These are phyloP conservation scores for Chaetomium cochliodes DNA, from an alignment of 495 filamentous ascomycete genomes.

Conservation along the genomic window DNA sequence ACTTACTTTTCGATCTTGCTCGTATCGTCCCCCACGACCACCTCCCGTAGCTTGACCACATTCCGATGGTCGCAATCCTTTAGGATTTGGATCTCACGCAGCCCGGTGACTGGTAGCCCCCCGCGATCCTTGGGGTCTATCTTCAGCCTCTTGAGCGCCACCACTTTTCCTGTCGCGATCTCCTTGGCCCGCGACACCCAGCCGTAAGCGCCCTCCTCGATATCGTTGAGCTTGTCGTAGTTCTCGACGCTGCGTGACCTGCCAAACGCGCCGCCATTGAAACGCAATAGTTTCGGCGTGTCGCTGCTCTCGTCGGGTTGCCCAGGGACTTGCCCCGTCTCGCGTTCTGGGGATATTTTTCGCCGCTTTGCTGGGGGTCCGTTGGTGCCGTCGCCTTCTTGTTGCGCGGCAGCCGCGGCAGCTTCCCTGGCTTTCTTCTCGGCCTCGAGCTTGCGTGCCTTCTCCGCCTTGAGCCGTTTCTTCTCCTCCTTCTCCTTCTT, in stretches of 20 bases:
- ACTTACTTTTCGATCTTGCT: constrained; percentile 72
- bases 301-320: constrained; percentile 17
- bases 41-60: constrained; percentile 76
- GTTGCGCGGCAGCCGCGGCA: constrained; percentile 29
- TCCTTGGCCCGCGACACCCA: constrained; percentile 88
- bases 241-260: constrained; percentile 80
- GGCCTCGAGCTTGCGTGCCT: constrained; percentile 70
- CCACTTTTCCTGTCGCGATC: constrained; percentile 74
- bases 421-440: constrained; percentile 46
- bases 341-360: constrained; percentile 45
- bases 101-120: constrained; percentile 87
- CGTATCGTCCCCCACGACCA: constrained; percentile 73
- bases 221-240: constrained; percentile 91
- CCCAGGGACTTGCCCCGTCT: constrained; percentile 26
- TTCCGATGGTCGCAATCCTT: constrained; percentile 63
- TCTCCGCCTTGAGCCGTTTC: constrained; percentile 80
- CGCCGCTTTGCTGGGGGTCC: constrained; percentile 57
- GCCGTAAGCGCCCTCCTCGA: constrained; percentile 95
- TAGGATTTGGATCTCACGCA: constrained; percentile 75
- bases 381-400: constrained; percentile 29
- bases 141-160: constrained; percentile 93
- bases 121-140: constrained; percentile 73
- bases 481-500: constrained; percentile 90
- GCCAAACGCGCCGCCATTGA: constrained; percentile 64
- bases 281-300: constrained; percentile 60